Base-by-base conservation (phyloP, 352 stramenopile species). In the Aphanomyces euteiches region DNA sequence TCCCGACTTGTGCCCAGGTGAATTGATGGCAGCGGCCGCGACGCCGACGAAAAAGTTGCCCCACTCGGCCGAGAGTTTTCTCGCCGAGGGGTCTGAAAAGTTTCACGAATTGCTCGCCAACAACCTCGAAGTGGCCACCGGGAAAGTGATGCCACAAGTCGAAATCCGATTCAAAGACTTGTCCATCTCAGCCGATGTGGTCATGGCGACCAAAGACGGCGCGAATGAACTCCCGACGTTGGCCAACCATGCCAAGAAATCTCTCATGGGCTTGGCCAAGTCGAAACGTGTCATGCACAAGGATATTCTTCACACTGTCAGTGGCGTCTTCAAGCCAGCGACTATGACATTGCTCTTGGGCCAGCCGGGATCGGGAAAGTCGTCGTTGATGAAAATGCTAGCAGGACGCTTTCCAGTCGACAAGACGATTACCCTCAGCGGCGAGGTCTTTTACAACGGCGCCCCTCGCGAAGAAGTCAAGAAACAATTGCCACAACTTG, bases 151-250 rank as follows among this genome's bases (percentile, higher is more conserved):
- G 72, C 82, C 80, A 3, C 79, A 88, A 59, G 80, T 87, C 71
- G 82, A 90, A 61, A 75, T 90, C 40, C 82, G 78, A 36, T 86
- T 88, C 65, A 67, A 72, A 2, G 47, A 90, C 60, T 47, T 90
- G 54, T 80, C 77, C 10, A 57, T 87, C 40, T 77, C 77, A n/a
- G 82, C 80, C 0, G 72, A 89, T 67, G 65, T 71, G 47, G 17
- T 50, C 56, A 41, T 72, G 21, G 54, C 66, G 13, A 68, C 54
- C 47, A 69, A 69, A 28, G 50, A 69, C 19, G 45, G 45, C 3
- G 36, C 61, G 37, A 75, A 77, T 47, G 77, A 84, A 13, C 67
- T 88, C 21, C 78, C 82, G 12, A 87, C 79, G 19, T 66, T 90
- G 5, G 57, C 75, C 43, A 89, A 90, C 69, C 74, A 87, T 47